phyloP scores from a whole-genome alignment of 1,284 basidiomycete genomes.

The Rhodotorula sp. region DNA sequence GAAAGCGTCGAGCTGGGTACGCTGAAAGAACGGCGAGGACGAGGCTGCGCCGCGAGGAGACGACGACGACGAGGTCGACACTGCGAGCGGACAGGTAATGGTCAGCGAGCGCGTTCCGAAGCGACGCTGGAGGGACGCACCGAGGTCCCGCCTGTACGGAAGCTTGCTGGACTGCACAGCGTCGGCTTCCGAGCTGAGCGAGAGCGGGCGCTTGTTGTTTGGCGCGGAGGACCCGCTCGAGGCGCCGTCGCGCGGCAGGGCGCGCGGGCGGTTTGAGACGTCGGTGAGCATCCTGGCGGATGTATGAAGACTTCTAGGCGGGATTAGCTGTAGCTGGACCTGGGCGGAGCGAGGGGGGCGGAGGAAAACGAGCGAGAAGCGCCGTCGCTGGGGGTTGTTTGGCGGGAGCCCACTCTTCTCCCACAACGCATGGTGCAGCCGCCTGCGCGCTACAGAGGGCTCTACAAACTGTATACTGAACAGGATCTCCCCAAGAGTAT shows the following conservation, averaged over 20 bases:
- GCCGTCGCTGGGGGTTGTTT: background rate
- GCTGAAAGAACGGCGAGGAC: slow-evolving; percentile 28
- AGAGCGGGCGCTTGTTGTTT: slow-evolving; percentile 10
- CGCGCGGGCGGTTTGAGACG: slow-evolving; percentile 17
- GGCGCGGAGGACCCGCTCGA: background rate
- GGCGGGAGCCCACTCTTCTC: background rate
- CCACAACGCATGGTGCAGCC: too few relatives aligned
- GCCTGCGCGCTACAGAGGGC: too few relatives aligned
- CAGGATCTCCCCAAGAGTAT: background rate
- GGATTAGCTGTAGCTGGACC: background rate
- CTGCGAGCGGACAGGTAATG: background rate
- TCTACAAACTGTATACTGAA: too few relatives aligned
- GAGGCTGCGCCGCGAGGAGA: slow-evolving; percentile 4
- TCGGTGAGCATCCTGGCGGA: slow-evolving; percentile 17
- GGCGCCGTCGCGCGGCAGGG: background rate
- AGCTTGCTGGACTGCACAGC: slow-evolving; percentile 7
- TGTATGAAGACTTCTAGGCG: background rate
- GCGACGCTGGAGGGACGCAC: background rate
- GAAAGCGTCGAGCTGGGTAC: slow-evolving; percentile 30
- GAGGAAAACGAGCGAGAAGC: background rate
- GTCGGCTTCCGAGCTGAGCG: background rate
- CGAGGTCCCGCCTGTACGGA: background rate
- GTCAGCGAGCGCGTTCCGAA: background rate
- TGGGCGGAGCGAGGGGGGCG: background rate
- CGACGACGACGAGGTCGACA: slow-evolving; percentile 24